Evolutionary conservation across 306 rosid species (phyloP), one percentile per base, ranked within the genome.

Genomic region (Acacia crassicarpa): DNA sequence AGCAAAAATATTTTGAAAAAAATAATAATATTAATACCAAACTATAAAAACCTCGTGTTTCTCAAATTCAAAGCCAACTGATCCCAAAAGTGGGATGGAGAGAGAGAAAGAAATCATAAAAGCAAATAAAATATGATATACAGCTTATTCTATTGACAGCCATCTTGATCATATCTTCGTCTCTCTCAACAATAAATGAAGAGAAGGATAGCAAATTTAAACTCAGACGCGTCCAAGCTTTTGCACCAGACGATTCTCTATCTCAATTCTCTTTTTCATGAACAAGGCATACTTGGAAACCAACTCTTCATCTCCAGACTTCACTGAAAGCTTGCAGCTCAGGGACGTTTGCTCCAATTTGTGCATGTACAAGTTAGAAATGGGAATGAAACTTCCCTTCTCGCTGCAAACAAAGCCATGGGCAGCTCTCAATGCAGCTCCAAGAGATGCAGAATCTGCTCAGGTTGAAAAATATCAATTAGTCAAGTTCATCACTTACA

Each of bases 401-500:
- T 86, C 77, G 76, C 66, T 80, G 91, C 99, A 95, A 1, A 91
- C 79, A 97, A 94, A 95, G 8, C 99, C 99, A 84, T 95, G 99
- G 19, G 99, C 97, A 41, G 97, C 99, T 84, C 99, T 92, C 88
- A 93, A 51, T 5, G 99, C 98, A 72, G 97, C 99, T 87, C 99
- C 99, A 14, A 95, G 89, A 4, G 98, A 95, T 63, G 99, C 98
- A 6, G 99, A 95, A 93, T 95, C 99, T 95, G 90, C 78, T 32
- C 40, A 59, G 20, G 46, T 82, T 58, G 19, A 84, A 78, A 43
- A 81, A 12, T 35, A 49, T 76, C 15, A 46, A 66, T 80, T 75
- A 62, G 77, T 22, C 68, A 23, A 33, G 41, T 27, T 14, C 8
- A 15, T 63, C 41, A 1, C 67, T 27, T 23, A 27, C 19, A 63